Evolutionary conservation across 106 monocot species (phyloP).

Genomic region (Agapanthus africanus): DNA sequence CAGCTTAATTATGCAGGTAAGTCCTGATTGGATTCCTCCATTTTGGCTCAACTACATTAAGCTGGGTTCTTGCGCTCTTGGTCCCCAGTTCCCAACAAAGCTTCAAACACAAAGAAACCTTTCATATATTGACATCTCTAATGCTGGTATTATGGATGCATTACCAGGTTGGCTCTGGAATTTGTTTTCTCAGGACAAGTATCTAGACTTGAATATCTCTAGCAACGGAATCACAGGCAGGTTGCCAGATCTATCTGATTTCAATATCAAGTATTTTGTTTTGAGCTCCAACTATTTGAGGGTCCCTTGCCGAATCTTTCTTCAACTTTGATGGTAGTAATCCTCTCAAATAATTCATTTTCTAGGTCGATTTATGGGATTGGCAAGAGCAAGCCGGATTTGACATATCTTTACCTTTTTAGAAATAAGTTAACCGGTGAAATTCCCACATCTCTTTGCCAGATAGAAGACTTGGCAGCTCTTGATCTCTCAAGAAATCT

Average conservation of each 20-base stretch:
- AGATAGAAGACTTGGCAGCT: neutral
- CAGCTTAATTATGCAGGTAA: constrained; percentile 1
- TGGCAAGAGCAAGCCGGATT: neutral
- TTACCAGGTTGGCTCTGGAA: no score
- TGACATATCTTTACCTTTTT: neutral
- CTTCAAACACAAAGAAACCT: no score
- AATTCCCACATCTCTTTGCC: neutral
- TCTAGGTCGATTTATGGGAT: constrained; percentile 7
- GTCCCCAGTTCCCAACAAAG: constrained; percentile 8
- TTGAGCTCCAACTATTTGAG: no score
- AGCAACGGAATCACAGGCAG: no score
- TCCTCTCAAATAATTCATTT: constrained; percentile 26
- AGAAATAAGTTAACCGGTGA: neutral
- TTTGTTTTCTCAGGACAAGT: no score
- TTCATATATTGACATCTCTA: no score
- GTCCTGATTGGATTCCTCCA: constrained; percentile 16
- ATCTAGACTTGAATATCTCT: no score
- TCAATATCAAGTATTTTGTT: no score
- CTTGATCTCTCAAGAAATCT: neutral
- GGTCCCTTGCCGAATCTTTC: neutral
- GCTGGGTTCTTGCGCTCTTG: neutral
- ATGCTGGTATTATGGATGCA: no score
- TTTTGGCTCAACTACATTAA: neutral
- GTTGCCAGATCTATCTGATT: no score
- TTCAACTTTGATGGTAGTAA: neutral